Evolutionary conservation across 2,329 filamentous ascomycete species (phyloP).

Genomic region (Fusarium vanettenii): DNA sequence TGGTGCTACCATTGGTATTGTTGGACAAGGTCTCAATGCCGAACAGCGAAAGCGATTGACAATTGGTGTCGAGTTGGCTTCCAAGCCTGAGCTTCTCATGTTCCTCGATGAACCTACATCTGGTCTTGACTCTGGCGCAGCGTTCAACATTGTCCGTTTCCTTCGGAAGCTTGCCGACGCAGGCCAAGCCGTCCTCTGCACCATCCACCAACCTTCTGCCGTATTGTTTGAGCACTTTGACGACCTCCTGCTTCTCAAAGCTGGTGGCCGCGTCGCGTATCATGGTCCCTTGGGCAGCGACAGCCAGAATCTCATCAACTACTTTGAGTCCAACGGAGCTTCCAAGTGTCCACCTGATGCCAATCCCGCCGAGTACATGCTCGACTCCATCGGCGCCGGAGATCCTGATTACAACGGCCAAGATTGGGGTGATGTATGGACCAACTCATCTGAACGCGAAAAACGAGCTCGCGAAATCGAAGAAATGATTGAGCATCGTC

Average conservation of each 20-base stretch:
- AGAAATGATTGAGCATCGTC: constrained; percentile 60
- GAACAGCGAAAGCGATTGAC: constrained; percentile 69
- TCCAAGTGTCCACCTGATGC: constrained; percentile 58
- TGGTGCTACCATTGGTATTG: constrained; percentile 70
- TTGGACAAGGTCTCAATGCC: constrained; percentile 69
- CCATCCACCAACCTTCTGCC: constrained; percentile 70
- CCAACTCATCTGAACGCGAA: constrained; percentile 60
- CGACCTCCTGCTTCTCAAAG: constrained; percentile 64
- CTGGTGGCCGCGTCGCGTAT: constrained; percentile 65
- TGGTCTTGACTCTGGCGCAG: constrained; percentile 67
- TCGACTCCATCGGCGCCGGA: constrained; percentile 70
- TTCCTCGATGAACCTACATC: constrained; percentile 74
- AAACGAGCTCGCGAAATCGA: constrained; percentile 62
- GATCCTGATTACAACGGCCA: constrained; percentile 69
- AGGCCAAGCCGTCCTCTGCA: constrained; percentile 70
- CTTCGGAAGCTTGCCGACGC: constrained; percentile 70
- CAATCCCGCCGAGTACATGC: constrained; percentile 67
- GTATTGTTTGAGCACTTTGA: constrained; percentile 69
- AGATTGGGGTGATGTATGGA: constrained; percentile 74
- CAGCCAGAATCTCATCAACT: constrained; percentile 59
- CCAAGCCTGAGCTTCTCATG: constrained; percentile 69
- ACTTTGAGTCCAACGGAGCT: constrained; percentile 64
- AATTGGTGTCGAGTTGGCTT: constrained; percentile 67
- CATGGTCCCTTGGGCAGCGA: constrained; percentile 65
- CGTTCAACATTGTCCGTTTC: constrained; percentile 72